Evolutionary conservation across 441 rosid genomes (phyloP).

Genomic region (Erodium chrysanthum): DNA sequence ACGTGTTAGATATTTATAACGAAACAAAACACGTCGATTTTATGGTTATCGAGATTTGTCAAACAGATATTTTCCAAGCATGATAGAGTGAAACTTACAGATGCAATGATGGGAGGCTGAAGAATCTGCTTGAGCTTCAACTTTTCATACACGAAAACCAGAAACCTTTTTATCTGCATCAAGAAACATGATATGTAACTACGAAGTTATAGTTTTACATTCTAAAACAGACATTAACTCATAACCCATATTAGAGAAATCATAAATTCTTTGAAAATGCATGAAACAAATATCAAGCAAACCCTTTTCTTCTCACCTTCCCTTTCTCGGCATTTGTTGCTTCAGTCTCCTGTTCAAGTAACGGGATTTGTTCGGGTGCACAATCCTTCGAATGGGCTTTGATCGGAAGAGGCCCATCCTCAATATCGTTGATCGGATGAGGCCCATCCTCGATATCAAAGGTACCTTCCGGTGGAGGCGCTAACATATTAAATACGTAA

Average conservation of each 20-base stretch:
- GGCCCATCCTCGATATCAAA: conserved; percentile 43
- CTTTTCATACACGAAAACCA: conserved; percentile 49
- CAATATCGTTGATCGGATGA: too few species aligned
- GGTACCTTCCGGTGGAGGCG: conserved; percentile 92
- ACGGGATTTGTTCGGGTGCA: conserved; percentile 51
- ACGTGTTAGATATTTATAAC: neutral
- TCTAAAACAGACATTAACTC: neutral
- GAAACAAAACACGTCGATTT: neutral
- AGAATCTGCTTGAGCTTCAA: conserved; percentile 88
- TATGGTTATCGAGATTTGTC: too few species aligned
- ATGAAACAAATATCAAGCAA: neutral
- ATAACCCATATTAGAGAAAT: neutral
- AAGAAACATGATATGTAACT: conserved; percentile 17
- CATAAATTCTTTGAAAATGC: neutral
- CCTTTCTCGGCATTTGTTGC: conserved; percentile 28
- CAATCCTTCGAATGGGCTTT: conserved; percentile 39
- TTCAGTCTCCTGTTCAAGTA: conserved; percentile 40
- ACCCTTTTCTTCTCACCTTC: conserved; percentile 34
- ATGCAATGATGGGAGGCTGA: conserved; percentile 89
- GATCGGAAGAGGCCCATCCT: conserved; percentile 31
- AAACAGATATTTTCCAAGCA: neutral
- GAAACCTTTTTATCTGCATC: conserved; percentile 44
- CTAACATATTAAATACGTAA: conserved; percentile 78
- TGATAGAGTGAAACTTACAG: conserved; percentile 40
- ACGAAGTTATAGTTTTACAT: neutral